A percentile compares a stretch with the other conserved stretches of the same genome.
phyloP scores from a whole-genome alignment of 352 stramenopile genomes.

The Pythium vanterpoolii region DNA sequence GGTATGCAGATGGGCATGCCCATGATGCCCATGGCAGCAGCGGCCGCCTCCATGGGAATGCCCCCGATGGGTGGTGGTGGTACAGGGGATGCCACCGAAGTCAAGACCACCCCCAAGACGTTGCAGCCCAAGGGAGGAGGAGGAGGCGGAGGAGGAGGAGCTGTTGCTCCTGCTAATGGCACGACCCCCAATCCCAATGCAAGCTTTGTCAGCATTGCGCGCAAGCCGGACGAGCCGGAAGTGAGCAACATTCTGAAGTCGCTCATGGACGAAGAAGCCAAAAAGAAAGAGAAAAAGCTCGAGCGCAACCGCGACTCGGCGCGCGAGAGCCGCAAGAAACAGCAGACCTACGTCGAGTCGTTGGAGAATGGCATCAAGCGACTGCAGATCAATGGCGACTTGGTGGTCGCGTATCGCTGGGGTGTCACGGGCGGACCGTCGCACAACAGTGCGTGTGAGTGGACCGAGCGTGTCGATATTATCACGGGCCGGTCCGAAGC shows the following conservation, averaged over 20 bases:
- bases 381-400: slow-evolving; percentile 78
- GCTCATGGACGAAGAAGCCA: slow-evolving; percentile 84
- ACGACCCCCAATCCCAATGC: background rate
- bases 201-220: slow-evolving; percentile 74
- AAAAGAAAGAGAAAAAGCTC: slow-evolving; percentile 89
- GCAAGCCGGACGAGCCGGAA: slow-evolving; percentile 74
- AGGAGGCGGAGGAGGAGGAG: background rate
- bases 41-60: slow-evolving; percentile 10
- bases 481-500: slow-evolving; percentile 61
- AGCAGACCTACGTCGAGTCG: slow-evolving; percentile 86
- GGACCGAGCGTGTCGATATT: slow-evolving; percentile 58
- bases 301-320: slow-evolving; percentile 86
- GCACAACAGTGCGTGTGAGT: slow-evolving; percentile 38
- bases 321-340: slow-evolving; percentile 80
- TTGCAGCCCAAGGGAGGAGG: slow-evolving; percentile 44
- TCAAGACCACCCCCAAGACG: slow-evolving; percentile 21
- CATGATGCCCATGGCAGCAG: slow-evolving; percentile 41
- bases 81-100: slow-evolving; percentile 32
- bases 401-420: slow-evolving; percentile 71
- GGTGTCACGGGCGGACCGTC: slow-evolving; percentile 36
- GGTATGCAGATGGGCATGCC: slow-evolving; percentile 25
- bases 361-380: slow-evolving; percentile 86
- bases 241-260: slow-evolving; percentile 87
- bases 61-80: background rate
- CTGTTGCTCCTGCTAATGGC: background rate